Percentiles rank a stretch among this genome's conserved stretches.
These are phyloP conservation scores for Crithidia expoeki DNA, from an alignment of 208 protist species.

Conservation along the genomic window DNA sequence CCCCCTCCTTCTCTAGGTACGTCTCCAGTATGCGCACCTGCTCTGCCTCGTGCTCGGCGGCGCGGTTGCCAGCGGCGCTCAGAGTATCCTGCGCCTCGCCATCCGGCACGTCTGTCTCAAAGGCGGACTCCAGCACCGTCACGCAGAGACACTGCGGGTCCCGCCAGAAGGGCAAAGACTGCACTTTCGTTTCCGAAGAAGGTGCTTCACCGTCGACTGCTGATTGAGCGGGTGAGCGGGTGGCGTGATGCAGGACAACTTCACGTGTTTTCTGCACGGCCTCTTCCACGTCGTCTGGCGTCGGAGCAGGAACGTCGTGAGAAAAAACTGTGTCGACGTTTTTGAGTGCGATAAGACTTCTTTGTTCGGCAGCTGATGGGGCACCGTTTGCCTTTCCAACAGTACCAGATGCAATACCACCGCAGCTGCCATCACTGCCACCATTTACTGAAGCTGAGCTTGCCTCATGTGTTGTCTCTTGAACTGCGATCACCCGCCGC, in stretches of 20 bases:
- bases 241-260: constrained; percentile 20
- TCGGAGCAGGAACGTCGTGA: constrained; percentile 17
- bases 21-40: constrained; percentile 67
- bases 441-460: background rate
- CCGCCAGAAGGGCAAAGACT: constrained; percentile 55
- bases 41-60: constrained; percentile 54
- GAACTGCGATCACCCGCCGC: constrained; percentile 22
- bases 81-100: constrained; percentile 45
- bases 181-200: background rate
- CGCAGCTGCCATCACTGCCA: background rate
- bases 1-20: constrained; percentile 65
- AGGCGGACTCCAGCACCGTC: constrained; percentile 80
- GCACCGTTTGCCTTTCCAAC: background rate
- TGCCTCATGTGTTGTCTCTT: background rate
- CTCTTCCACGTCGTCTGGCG: constrained; percentile 32
- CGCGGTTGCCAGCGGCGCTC: constrained; percentile 29
- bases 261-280: constrained; percentile 40
- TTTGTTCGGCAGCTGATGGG: background rate
- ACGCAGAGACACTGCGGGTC: constrained; percentile 56
- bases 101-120: constrained; percentile 68
- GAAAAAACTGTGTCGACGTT: no score
- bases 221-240: background rate
- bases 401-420: background rate
- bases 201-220: background rate
- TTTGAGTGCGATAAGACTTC: no score